Base-by-base conservation (phyloP, 352 stramenopile genomes). In the Phytophthora fragariae region DNA sequence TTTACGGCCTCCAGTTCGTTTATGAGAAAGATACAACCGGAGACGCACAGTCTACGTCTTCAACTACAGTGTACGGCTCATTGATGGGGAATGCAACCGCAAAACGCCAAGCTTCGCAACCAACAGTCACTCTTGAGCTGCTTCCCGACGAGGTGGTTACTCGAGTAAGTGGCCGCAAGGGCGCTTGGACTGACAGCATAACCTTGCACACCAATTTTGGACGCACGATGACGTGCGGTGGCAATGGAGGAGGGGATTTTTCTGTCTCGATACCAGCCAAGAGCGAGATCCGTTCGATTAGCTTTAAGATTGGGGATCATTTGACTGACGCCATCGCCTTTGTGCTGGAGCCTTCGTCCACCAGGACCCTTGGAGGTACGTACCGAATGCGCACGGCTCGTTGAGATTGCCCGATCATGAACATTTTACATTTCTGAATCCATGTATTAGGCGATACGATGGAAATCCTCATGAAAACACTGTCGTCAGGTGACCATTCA, bases 171-270 rank as follows among this genome's bases (percentile, higher is more conserved):
- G 89, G 89, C 14, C 81, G 85, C 2, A 93, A 92, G 35, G 89
- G 89, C 7, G 88, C 86, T 53, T 96, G 89, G 89, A 94, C 72
- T 3, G 89, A 96, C 54, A 77, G 63, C 19, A 57, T 96, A n/a
- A 65, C 64, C 1, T 37, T 96, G 11, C 62, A 78, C 29, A 96
- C 89, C 37, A 96, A 82, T 62, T 93, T 93, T 70, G 86, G 81
- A 1, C 89, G 88, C 6, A 64, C 65, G 0, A 19, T 92, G 5
- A 73, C 57, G 0, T 93, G 83, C 37, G 89, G 89, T 31, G 88
- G 89, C 4, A 84, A 68, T 35, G 89, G 88, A 11, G 89, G 89
- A 4, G 78, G 75, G 2, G 76, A 82, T 3, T 96, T 96, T 68
- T 54, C 59, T 3, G 65, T 94, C 2, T 5, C 57, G 0, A 58